Base-by-base conservation (phyloP, 495 filamentous ascomycete species). In the Penicillium chermesinum region DNA sequence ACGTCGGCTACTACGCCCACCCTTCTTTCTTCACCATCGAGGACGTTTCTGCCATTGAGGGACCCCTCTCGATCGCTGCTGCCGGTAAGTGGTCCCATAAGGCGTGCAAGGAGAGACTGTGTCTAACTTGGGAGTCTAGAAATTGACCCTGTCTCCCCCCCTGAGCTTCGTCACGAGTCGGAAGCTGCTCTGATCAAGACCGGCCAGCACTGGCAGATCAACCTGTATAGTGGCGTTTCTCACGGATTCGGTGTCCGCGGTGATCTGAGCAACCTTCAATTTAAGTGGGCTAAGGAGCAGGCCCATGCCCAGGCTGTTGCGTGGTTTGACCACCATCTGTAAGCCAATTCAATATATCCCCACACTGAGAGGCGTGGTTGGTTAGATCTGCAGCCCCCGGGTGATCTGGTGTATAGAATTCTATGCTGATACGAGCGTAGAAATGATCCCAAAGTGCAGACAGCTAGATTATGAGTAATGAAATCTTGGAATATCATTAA, bases 261-360 rank as follows among this genome's bases (percentile, higher is more conserved):
- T 32, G 87, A 93, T 56, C 51, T 79, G 34, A 77, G 51, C 53
- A 74, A 83, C 45, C 79, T 77, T 60, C 44, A 67, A 35, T 64
- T 79, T 64, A 88, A 82, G 73, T 93, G 75, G 51, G 85, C 87
- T 40, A 91, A 90, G 77, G 87, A 96, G 73, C 80, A 85, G 71
- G 89, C 89, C 19, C 93, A 93, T 61, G 59, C 75, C 45, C 88
- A 94, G 72, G 88, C 88, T 44, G 73, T 90, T 38, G 59, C 64
- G 38, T 95, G 89, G 89, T 93, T 94, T 58, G 76, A 86, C 52
- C 65, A 77, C 62, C 68, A 73, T 59, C 47, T 82, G 49, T 80
- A 77, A 63, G 64, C 9, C 10, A 3, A 20, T 22, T 14, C 9
- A 20, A 35, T 7, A 18, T 16, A 30, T 6, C 15, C 14, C n/a